Conservation (phyloP, 225 moss, liverwort and hornwort species). For the Neckera pumila region DNA sequence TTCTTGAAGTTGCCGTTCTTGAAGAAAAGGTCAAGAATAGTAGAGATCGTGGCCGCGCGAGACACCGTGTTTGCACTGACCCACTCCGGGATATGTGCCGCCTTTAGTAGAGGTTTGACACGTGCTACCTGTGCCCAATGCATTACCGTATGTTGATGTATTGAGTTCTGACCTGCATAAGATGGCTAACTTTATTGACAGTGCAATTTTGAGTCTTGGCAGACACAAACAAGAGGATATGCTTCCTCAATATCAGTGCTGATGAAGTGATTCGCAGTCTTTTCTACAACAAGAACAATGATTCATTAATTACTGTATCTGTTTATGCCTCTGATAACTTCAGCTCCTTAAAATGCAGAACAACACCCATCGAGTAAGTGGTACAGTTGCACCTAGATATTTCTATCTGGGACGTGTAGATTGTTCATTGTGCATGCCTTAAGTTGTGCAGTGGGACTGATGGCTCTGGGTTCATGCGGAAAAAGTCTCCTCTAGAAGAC, state of each 20-base stretch:
- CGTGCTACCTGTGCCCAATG: neutral
- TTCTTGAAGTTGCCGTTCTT: conserved; percentile 80
- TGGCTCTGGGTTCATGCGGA: neutral
- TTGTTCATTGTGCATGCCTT: too few species aligned
- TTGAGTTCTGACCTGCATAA: neutral
- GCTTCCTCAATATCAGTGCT: conserved; percentile 68
- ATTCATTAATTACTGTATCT: conserved; percentile 70
- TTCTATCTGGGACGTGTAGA: neutral
- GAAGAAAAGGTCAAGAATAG: conserved; percentile 76
- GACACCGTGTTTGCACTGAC: conserved; percentile 81
- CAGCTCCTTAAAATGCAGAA: conserved; percentile 79
- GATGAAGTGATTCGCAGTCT: conserved; percentile 79
- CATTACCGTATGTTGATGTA: too few species aligned
- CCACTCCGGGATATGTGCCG: conserved; percentile 84
- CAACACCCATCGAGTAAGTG: conserved; percentile 66
- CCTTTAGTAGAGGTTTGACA: conserved; percentile 66
- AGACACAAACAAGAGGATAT: conserved; percentile 77
- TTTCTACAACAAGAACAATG: conserved; percentile 86
- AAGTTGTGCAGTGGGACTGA: neutral
- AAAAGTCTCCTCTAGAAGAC: neutral
- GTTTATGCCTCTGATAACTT: conserved; percentile 77
- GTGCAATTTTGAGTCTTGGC: neutral
- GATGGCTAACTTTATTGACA: neutral
- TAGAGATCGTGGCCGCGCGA: conserved; percentile 82
- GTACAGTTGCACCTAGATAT: too few species aligned